phyloP scores from a whole-genome alignment of 202 grass and related monocot genomes.

The Hordeum pubiflorum region DNA sequence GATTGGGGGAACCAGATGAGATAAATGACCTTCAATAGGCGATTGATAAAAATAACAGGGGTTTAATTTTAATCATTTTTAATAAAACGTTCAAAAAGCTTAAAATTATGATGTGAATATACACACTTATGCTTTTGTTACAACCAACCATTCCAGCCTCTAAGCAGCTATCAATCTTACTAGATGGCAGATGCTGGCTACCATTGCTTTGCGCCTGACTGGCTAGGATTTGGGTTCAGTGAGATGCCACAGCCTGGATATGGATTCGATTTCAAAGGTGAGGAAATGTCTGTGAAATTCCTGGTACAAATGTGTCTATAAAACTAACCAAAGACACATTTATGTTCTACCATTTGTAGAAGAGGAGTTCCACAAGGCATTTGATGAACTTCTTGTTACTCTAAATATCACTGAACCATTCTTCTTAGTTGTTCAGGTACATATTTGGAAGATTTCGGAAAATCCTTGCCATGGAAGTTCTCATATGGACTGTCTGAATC shows the following conservation, averaged over 20 bases:
- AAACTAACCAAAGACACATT: slow-evolving; percentile 8
- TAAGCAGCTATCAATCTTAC: slow-evolving; percentile 40
- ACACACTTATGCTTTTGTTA: background rate
- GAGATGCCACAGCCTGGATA: slow-evolving; percentile 93
- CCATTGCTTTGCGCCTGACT: slow-evolving; percentile 85
- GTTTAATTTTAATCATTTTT: background rate
- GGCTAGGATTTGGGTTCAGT: slow-evolving; percentile 98
- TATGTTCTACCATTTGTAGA: slow-evolving; percentile 45
- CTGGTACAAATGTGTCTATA: background rate
- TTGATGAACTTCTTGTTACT: slow-evolving; percentile 72
- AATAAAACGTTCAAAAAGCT: background rate
- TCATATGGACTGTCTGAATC: slow-evolving; percentile 9
- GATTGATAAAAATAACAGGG: background rate
- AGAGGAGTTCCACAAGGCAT: slow-evolving; percentile 72
- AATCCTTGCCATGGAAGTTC: background rate
- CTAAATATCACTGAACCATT: slow-evolving; percentile 70
- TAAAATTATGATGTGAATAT: background rate
- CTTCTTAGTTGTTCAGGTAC: slow-evolving; percentile 90
- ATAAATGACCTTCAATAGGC: background rate
- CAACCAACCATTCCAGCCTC: slow-evolving; percentile 16
- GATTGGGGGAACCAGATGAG: background rate
- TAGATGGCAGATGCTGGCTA: slow-evolving; percentile 84
- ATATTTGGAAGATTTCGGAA: background rate
- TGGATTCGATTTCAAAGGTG: slow-evolving; percentile 81
- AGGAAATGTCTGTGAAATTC: slow-evolving; percentile 20